Evolutionary conservation across 1,139 yeast species (phyloP).

Genomic region (Taphrina flavorubra): DNA sequence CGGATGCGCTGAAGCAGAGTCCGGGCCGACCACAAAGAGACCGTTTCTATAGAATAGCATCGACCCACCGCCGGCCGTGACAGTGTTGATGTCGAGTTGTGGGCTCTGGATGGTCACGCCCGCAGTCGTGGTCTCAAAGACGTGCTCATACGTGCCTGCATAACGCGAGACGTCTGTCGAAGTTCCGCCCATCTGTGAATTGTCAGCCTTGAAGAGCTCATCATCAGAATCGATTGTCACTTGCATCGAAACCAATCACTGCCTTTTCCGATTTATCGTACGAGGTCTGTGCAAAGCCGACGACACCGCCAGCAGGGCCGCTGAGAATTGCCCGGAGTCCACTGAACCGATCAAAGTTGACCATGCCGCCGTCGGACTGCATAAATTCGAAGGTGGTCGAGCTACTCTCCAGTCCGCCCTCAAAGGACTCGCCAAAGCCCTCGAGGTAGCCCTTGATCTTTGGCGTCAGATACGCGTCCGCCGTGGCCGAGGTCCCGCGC

Average conservation of each 20-base stretch:
- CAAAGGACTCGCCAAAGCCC: conserved; percentile 67
- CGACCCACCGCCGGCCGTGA: conserved; percentile 68
- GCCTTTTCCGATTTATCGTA: conserved; percentile 54
- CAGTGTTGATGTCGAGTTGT: conserved; percentile 63
- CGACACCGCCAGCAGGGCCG: conserved; percentile 69
- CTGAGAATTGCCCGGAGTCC: conserved; percentile 62
- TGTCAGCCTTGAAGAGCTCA: neutral
- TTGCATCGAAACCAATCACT: conserved; percentile 59
- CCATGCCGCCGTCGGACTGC: conserved; percentile 67
- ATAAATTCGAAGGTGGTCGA: conserved; percentile 59
- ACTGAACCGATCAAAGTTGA: conserved; percentile 58
- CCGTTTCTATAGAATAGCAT: conserved; percentile 60
- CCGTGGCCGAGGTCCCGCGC: conserved; percentile 73
- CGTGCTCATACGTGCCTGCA: conserved; percentile 58
- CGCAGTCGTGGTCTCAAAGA: conserved; percentile 63
- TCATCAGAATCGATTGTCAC: neutral
- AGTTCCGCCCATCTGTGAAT: conserved; percentile 61
- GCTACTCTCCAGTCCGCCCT: conserved; percentile 57
- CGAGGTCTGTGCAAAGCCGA: conserved; percentile 61
- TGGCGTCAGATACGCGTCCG: conserved; percentile 80
- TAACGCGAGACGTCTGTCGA: conserved; percentile 64
- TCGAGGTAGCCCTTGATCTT: conserved; percentile 66
- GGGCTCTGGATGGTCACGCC: conserved; percentile 65
- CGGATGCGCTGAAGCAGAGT: conserved; percentile 64
- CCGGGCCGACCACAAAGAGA: conserved; percentile 62